Base-by-base conservation (phyloP, 768 basidiomycete species). In the Suillus americanus region DNA sequence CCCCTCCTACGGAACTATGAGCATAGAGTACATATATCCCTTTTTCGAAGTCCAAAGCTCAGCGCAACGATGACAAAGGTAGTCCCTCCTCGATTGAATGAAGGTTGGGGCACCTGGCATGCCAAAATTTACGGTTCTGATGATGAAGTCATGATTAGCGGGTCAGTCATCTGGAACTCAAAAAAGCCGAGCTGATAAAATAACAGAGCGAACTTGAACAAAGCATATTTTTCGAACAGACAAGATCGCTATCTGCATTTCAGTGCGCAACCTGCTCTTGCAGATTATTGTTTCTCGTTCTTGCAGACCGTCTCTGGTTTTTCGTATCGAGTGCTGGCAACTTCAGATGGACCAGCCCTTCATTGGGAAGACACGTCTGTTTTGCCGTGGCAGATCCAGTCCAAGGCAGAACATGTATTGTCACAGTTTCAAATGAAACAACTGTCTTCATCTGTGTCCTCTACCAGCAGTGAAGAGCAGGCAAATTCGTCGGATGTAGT, bases 31-130 rank as follows among this genome's bases (percentile, higher is more conserved):
- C 87, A 88, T 64, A 80, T 97, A 10, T 87, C 88, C 43, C 82
- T 99, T 67, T 99, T 95, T 70, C 86, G 93, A 55, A 95, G 93
- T 71, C 97, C 97, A 0, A 91, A 87, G 60, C 82, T 98, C 35
- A 83, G 87, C 20, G 91, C 92, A 1, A 64, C 92, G 33, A 81
- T 92, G 74, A 86, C 91, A 37, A 84, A 82, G 62, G 65, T 97
- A 35, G 89, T 98, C 8, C 97, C 97, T 8, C 89, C 92, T 28
- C 83, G 97, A 62, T 97, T 94, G 78, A 97, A 99, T 70, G 97
- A 99, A 78, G 97, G 96, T 2, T 99, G 95, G 92, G 97, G 96
- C 0, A 94, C 96, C 2, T 98, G 96, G 96, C 97, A 99, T 74
- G 90, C 94, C 4, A 99, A 99, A 77, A 85, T 95, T 63, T 99